Evolutionary conservation across 495 filamentous ascomycete species (phyloP), one percentile per base, ranked within the genome.

Genomic region (Amniculicola lignicola): DNA sequence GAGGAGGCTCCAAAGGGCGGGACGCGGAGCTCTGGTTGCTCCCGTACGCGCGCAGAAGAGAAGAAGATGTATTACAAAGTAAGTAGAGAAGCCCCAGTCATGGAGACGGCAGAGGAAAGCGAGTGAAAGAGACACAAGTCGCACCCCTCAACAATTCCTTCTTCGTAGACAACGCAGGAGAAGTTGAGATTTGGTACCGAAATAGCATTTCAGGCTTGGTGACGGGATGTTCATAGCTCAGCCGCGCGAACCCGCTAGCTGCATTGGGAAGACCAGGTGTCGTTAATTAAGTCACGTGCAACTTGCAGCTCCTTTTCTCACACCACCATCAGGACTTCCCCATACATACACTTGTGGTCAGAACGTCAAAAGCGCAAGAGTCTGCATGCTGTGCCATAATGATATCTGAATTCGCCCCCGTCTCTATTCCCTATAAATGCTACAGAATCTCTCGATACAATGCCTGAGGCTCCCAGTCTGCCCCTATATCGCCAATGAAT

Each of bases 1-100:
- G 40, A 28, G n/a, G n/a, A n/a, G 33, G 37, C 36, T 48, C 21
- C 19, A 40, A 51, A 47, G 9, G 5, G 19, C 14, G 6, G 43
- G 21, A n/a, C 15, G 16, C 16, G 3, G 21, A 33, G 9, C 9
- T n/a, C 29, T n/a, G n/a, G 29, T n/a, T 33, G 7, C n/a, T 7
- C 29, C 29, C n/a, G 29, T n/a, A 33, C 7, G 7, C n/a, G 37
- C 37, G 16, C 11, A 40, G 50, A 59, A 54, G 37, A 43, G 46
- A 57, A 63, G 51, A 51, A 51, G 55, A 37, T n/a, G 16, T 50
- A 63, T 59, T 59, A 63, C 45, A 59, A 59, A 28, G 48, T 27
- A n/a, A 24, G 15, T 15, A 28, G 15, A 43, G 31, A 16, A 50
- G 7, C 18, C 16, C 36, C 44, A 44, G 36, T 31, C 44, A 46